A percentile compares a stretch with the other conserved stretches of the same genome.
Evolutionary conservation across 2,329 filamentous ascomycete genomes (phyloP).

Genomic region (Pseudogymnoascus sp.): DNA sequence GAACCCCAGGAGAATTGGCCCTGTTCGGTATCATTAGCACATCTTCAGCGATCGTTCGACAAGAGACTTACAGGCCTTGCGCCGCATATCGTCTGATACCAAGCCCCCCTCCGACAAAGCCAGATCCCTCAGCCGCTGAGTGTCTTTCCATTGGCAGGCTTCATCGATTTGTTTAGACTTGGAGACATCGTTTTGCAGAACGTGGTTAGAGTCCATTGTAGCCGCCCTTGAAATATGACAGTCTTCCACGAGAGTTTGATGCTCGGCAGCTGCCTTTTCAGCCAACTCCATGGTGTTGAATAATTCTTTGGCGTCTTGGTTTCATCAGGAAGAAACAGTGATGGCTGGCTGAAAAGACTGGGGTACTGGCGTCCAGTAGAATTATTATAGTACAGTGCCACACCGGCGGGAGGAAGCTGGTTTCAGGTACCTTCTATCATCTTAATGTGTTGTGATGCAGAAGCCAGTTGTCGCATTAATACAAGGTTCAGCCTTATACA

Average conservation of each 20-base stretch:
- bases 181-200: background rate
- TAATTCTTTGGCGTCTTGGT: background rate
- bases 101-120: slow-evolving; percentile 62
- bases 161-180: slow-evolving; percentile 27
- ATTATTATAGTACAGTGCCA: background rate
- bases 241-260: slow-evolving; percentile 29
- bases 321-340: background rate
- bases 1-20: slow-evolving; percentile 53
- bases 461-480: slow-evolving; percentile 1
- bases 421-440: background rate
- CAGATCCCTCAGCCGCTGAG: slow-evolving; percentile 47
- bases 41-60: slow-evolving; percentile 9
- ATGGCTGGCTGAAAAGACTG: background rate
- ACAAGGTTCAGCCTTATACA: slow-evolving; percentile 5
- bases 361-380: background rate
- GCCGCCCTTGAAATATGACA: slow-evolving; percentile 36
- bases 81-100: slow-evolving; percentile 59
- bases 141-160: slow-evolving; percentile 53
- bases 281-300: slow-evolving; percentile 4
- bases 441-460: background rate
- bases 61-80: slow-evolving; percentile 64
- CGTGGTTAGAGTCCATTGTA: background rate
- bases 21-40: slow-evolving; percentile 34
- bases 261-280: background rate
- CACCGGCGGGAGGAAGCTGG: background rate